Evolutionary conservation across 176 grass and related monocot genomes (phyloP), one percentile per base, ranked within the genome.

Genomic region (Oryza glumipatula): DNA sequence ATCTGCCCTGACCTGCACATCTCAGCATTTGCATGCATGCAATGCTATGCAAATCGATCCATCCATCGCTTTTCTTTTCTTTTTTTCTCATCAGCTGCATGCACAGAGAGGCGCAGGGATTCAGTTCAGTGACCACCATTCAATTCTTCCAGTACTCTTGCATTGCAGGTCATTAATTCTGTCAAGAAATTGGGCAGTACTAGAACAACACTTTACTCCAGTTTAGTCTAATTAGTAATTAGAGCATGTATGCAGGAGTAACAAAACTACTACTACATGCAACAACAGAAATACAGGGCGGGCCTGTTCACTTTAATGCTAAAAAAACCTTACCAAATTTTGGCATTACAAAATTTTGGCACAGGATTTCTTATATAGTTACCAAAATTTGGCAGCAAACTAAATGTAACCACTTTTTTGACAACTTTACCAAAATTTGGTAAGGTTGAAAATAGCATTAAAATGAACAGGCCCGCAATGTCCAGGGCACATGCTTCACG

Each of bases 11-110:
- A 7, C 56, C 58, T 63, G 58, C 58, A 23, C 3, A 63, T 7
- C 58, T 63, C 58, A 63, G 58, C 19, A 63, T 63, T 1, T 63
- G 58, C 54, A 70, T 83, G 38, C 80, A 41, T 44, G 43, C 43
- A 44, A 73, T 44, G 43, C 43, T 10, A 73, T 64, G 30, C 14
- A 41, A 38, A 63, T 73, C 52, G 41, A 24, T 44, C 43, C 43
- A 44, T 44, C 43, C 43, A 11, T 73, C 11, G 16, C 69, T 61
- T 82, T 73, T 66, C 58, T 1, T 63, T 23, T 63, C 11, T 23
- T 1, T 63, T 23, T 63, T 23, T 23, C n/a, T 56, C 52, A 17
- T 52, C 49, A 58, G 39, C 39, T 41, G 39, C 7, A 8, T 41
- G 39, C 39, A 41, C 39, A 41, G 5, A 39, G 10, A 58, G 52